Conservation (phyloP, 116 monocot genomes). For the Trichopus zeylanicus region DNA sequence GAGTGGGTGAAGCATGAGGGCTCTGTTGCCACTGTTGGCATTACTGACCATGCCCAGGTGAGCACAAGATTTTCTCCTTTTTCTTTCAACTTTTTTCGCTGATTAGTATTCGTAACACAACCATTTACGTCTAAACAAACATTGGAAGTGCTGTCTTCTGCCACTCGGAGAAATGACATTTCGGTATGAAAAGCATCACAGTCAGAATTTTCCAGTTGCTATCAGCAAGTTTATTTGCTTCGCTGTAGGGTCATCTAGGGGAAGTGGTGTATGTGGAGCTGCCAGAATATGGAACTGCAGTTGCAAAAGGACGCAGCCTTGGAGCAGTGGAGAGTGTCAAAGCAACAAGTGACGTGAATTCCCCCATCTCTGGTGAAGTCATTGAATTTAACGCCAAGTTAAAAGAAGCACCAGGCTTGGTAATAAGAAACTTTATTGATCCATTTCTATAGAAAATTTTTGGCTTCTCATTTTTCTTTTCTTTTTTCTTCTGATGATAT, state of each 20-base stretch:
- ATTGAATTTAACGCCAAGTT: slow-evolving; percentile 66
- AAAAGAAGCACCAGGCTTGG: slow-evolving; percentile 42
- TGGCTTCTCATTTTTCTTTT: too few relatives aligned
- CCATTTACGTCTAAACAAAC: too few relatives aligned
- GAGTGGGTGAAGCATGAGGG: slow-evolving; percentile 94
- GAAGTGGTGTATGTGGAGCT: slow-evolving; percentile 88
- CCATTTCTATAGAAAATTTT: too few relatives aligned
- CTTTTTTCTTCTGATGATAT: not conserved
- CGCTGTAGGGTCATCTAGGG: slow-evolving; percentile 67
- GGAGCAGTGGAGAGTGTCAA: slow-evolving; percentile 93
- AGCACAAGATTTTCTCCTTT: slow-evolving; percentile 1
- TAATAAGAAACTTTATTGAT: too few relatives aligned
- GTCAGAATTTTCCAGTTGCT: not conserved
- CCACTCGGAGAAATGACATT: too few relatives aligned
- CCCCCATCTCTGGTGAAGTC: slow-evolving; percentile 78
- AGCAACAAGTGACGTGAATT: slow-evolving; percentile 84
- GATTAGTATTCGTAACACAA: not conserved
- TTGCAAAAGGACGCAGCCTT: slow-evolving; percentile 46
- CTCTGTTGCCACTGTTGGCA: slow-evolving; percentile 74
- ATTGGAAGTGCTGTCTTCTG: too few relatives aligned
- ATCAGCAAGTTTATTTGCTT: not conserved
- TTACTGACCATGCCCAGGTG: slow-evolving; percentile 98
- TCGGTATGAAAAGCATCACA: not conserved
- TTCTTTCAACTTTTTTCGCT: not conserved
- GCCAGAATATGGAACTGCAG: slow-evolving; percentile 45